Evolutionary conservation across 208 protist genomes (phyloP), one percentile per base, ranked within the genome.

Genomic region (Naegleria fowleri): DNA sequence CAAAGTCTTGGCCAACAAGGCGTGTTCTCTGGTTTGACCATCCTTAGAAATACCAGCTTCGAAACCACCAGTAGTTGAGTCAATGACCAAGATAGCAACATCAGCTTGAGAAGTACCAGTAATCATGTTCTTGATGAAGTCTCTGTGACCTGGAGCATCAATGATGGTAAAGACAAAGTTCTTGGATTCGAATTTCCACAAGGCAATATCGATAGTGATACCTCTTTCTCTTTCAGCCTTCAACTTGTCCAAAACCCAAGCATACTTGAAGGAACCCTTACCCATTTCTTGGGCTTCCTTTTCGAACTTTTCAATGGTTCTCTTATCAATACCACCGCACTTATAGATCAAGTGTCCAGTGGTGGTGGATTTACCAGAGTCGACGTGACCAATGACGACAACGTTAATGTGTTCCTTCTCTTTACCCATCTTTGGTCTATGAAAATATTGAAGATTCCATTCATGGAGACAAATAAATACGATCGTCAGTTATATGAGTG

Each of bases 101-200:
- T 98, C 97, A 58, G 97, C 97, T 93, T 98, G 97, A 19, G 96
- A 96, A 19, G 96, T 96, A 86, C 96, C 97, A 86, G 94, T 97
- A 92, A 97, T 97, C 96, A 97, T 98, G 95, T 98, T 97, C 95
- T 97, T 97, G 91, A 98, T 97, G 95, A 97, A 98, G 90, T 97
- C 96, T 92, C 95, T 94, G 94, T 98, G 97, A 25, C 97, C 97
- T 88, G 97, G 97, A 86, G 96, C 96, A 94, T 98, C 97, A 91
- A 98, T 96, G 93, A 98, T 97, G 83, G 97, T 98, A 90, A 93
- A 97, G 84, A 96, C 91, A 90, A 93, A 97, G 89, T 96, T 96
- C 84, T 92, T 92, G 25, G 98, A 98, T 92, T 97, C 94, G 92
- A 99, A 99, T 91, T 95, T 96, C 91, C 95, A 96, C 19, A 96